Conservation (phyloP, 768 basidiomycete genomes). For the Pleurotus citrinopileatus region DNA sequence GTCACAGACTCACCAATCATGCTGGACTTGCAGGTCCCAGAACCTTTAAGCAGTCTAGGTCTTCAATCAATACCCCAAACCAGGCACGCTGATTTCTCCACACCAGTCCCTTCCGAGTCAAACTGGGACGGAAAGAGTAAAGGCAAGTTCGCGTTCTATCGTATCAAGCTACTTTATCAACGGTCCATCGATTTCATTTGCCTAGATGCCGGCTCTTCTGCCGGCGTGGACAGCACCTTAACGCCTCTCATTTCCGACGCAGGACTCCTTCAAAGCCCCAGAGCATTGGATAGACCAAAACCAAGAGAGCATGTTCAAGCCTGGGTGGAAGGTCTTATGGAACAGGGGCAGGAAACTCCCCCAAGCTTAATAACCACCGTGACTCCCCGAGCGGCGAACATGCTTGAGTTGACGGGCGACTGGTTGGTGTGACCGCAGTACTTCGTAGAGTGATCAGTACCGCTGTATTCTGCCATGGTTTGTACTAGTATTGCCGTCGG, state of each 20-base stretch:
- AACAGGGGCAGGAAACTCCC: neutral
- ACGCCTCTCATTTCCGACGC: conserved; percentile 24
- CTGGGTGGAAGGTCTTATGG: neutral
- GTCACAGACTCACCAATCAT: conserved; percentile 1
- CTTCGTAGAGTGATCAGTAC: neutral
- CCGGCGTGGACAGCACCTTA: conserved; percentile 24
- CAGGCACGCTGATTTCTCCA: conserved; percentile 21
- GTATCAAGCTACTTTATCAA: conserved; percentile 1
- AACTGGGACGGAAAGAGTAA: conserved; percentile 41
- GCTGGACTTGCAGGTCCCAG: conserved; percentile 36
- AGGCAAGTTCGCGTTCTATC: conserved; percentile 22
- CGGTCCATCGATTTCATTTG: conserved; percentile 7
- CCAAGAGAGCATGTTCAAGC: conserved; percentile 4
- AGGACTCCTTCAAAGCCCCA: conserved; percentile 17
- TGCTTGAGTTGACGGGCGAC: conserved; percentile 18
- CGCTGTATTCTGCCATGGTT: neutral
- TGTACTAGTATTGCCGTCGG: conserved; percentile 13
- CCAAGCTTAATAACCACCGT: neutral
- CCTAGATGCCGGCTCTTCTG: conserved; percentile 34
- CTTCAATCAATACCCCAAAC: conserved; percentile 24
- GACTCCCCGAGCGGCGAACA: neutral
- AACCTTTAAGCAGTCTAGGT: conserved; percentile 30
- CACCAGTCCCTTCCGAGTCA: conserved; percentile 35
- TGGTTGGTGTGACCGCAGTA: conserved; percentile 19
- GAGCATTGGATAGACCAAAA: conserved; percentile 13